Percentiles rank a stretch among this genome's conserved stretches.
Evolutionary conservation across 2,329 filamentous ascomycete species (phyloP).

Genomic region (Arachnopeziza araneosa): DNA sequence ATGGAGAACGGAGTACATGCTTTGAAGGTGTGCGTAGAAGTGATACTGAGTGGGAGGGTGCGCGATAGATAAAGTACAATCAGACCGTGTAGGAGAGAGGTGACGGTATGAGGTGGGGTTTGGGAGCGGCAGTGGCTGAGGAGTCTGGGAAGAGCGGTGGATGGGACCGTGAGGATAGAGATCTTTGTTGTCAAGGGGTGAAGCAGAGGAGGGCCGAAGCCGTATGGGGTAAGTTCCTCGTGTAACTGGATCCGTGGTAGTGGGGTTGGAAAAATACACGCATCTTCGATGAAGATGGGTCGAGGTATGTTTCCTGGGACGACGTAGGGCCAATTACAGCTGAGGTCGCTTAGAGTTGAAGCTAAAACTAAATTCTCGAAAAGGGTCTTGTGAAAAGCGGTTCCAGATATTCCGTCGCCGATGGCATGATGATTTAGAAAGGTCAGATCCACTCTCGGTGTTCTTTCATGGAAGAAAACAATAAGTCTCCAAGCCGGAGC

Average conservation of each 20-base stretch:
- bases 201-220: not conserved
- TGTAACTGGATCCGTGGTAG: not conserved
- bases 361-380: conserved; percentile 9
- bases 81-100: conserved; percentile 20
- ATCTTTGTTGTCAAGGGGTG: not conserved
- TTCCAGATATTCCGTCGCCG: conserved; percentile 16
- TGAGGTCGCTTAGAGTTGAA: not conserved
- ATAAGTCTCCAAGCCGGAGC: conserved; percentile 20
- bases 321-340: conserved; percentile 9
- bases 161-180: conserved; percentile 5
- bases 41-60: not conserved
- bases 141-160: not conserved
- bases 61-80: conserved; percentile 14
- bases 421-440: conserved; percentile 19
- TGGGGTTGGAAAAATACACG: not conserved
- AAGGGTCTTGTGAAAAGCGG: conserved; percentile 18
- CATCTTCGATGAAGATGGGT: conserved; percentile 10
- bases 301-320: conserved; percentile 1
- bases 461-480: conserved; percentile 10
- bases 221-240: not conserved
- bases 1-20: conserved; percentile 19
- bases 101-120: conserved; percentile 10
- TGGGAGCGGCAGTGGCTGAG: conserved; percentile 4
- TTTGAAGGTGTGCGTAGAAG: not conserved
- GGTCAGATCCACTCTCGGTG: conserved; percentile 12